A percentile compares a stretch with the other conserved stretches of the same genome.
Evolutionary conservation across 257 asterid genomes (phyloP).

Genomic region (Scutellaria barbata): DNA sequence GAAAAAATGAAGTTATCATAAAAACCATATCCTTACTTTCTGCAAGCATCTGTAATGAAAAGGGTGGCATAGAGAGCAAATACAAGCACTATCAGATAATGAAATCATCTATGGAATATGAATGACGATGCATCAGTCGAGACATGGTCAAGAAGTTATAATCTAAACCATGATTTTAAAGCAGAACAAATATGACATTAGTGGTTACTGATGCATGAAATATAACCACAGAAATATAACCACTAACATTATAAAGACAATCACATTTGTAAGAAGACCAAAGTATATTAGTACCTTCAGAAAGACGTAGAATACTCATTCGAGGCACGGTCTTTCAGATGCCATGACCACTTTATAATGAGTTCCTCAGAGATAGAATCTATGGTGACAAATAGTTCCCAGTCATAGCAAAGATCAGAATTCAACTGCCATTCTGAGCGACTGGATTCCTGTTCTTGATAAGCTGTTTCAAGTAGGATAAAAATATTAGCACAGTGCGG

Average conservation of each 20-base stretch:
- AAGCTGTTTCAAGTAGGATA: conserved; percentile 58
- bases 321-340: conserved; percentile 24
- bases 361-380: conserved; percentile 31
- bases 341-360: conserved; percentile 34
- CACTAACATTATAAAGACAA: not conserved
- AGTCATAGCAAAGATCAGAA: conserved; percentile 35
- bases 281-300: conserved; percentile 37
- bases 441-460: conserved; percentile 65
- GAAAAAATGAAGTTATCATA: conserved; percentile 21
- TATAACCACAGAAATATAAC: conserved; percentile 7
- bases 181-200: conserved; percentile 8
- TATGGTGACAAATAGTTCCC: conserved; percentile 31
- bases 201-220: not conserved
- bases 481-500: conserved; percentile 14
- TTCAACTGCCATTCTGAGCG: conserved; percentile 53
- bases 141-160: not conserved
- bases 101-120: no score
- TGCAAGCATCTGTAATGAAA: not conserved
- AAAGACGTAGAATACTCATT: conserved; percentile 26
- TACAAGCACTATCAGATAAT: not conserved
- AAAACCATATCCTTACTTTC: not conserved
- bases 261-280: conserved; percentile 16
- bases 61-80: not conserved
- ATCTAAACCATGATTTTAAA: not conserved
- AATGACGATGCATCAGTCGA: no score